Percentiles rank a stretch among this genome's conserved stretches.
Conservation (phyloP, 164 flowering plant genomes). For the Amborella trichopoda region DNA sequence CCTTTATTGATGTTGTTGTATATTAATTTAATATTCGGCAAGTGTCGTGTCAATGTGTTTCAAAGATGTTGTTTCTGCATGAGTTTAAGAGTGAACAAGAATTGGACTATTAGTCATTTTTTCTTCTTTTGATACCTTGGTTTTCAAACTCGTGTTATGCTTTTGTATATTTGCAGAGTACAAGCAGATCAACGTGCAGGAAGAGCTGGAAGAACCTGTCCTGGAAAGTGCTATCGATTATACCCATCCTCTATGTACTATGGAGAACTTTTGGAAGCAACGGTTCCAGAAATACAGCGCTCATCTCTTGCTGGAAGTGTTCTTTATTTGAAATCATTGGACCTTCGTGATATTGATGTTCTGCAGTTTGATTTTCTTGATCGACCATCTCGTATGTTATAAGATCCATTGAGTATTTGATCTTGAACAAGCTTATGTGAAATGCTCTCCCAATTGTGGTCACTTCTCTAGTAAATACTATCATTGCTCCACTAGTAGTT, state of each 20-base stretch:
- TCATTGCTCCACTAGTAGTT: background rate
- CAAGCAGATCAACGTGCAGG: slow-evolving; percentile 98
- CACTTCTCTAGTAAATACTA: no score
- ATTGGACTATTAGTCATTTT: no score
- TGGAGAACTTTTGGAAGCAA: slow-evolving; percentile 73
- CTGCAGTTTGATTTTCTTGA: slow-evolving; percentile 94
- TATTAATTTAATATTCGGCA: no score
- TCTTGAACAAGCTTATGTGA: no score
- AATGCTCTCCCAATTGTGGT: no score
- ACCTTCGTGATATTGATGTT: slow-evolving; percentile 82
- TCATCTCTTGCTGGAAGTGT: slow-evolving; percentile 95
- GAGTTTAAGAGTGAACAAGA: no score
- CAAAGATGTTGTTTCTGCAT: no score
- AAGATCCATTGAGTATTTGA: background rate
- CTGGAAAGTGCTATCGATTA: slow-evolving; percentile 93
- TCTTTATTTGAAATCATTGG: slow-evolving; percentile 88
- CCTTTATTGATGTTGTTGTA: no score
- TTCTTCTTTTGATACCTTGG: no score
- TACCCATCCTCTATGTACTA: slow-evolving; percentile 63
- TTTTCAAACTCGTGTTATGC: no score
- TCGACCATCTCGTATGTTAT: slow-evolving; percentile 71
- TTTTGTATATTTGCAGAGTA: slow-evolving; percentile 43
- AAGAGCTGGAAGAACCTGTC: slow-evolving; percentile 93
- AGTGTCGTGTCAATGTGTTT: no score
- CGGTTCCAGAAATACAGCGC: slow-evolving; percentile 89